A percentile compares a stretch with the other conserved stretches of the same genome.
phyloP scores from a whole-genome alignment of 2,329 filamentous ascomycete species.

The Sporothrix luriei region DNA sequence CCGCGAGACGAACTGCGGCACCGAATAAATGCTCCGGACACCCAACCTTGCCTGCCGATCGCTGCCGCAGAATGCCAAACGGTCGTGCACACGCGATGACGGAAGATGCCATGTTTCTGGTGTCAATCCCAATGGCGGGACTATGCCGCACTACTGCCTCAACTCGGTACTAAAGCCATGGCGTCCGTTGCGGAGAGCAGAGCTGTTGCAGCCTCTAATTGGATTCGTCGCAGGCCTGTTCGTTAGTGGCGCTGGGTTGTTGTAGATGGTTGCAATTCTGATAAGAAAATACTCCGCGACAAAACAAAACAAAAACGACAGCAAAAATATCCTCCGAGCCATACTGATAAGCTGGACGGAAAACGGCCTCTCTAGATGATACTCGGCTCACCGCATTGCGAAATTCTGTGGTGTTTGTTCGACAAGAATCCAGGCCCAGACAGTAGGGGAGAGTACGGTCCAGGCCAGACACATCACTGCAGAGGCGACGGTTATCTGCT shows the following conservation, averaged over 20 bases:
- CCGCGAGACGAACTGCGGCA: neutral
- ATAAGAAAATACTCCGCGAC: neutral
- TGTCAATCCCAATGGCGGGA: slow-evolving; percentile 2
- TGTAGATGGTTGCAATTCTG: neutral
- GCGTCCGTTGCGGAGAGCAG: no score
- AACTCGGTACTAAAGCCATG: neutral
- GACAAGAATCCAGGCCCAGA: neutral
- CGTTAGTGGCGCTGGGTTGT: neutral
- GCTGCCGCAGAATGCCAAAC: neutral
- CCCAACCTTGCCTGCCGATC: neutral
- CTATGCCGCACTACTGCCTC: neutral
- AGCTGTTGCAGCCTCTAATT: no score
- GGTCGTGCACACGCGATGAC: neutral
- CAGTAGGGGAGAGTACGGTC: no score
- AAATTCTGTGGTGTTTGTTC: slow-evolving; percentile 19
- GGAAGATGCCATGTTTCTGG: slow-evolving; percentile 22
- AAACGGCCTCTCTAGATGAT: neutral
- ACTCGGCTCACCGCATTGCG: neutral
- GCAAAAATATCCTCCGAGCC: neutral
- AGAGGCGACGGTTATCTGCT: no score
- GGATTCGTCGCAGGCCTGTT: no score
- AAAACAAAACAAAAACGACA: neutral
- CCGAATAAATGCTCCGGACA: neutral
- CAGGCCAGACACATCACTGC: neutral
- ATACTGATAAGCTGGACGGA: slow-evolving; percentile 4